These are phyloP conservation scores for Tolypocladium guangdongense DNA, from an alignment of 2,329 filamentous ascomycete genomes.

Conservation along the genomic window DNA sequence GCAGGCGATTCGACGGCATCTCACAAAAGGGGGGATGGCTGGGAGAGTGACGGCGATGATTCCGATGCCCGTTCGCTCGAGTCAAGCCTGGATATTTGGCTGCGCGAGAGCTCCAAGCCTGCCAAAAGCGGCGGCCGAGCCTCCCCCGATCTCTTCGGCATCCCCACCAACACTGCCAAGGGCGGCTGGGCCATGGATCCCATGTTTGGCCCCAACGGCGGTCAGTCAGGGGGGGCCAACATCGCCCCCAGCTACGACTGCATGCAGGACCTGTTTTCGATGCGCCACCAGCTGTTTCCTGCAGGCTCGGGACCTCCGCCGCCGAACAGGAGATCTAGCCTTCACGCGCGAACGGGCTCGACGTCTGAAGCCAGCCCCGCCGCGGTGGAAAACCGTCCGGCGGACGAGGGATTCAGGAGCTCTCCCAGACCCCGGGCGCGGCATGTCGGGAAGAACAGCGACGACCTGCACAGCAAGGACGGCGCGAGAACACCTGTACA, in stretches of 20 bases:
- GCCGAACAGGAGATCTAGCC: constrained; percentile 41
- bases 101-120: constrained; percentile 40
- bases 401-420: constrained; percentile 6
- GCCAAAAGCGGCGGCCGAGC: constrained; percentile 13
- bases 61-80: constrained; percentile 30
- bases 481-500: constrained; percentile 15
- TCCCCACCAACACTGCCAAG: constrained; percentile 28
- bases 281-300: constrained; percentile 27
- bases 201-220: constrained; percentile 29
- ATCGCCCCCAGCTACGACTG: constrained; percentile 24
- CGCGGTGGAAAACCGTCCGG: not conserved
- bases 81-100: constrained; percentile 47
- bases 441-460: constrained; percentile 16
- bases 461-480: constrained; percentile 16
- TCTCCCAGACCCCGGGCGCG: constrained; percentile 11
- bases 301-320: constrained; percentile 28
- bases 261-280: constrained; percentile 34
- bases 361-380: constrained; percentile 11
- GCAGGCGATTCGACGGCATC: constrained; percentile 35
- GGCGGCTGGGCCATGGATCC: constrained; percentile 35
- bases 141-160: constrained; percentile 45
- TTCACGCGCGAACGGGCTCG: constrained; percentile 34
- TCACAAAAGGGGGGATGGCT: constrained; percentile 26
- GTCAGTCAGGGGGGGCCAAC: constrained; percentile 11
- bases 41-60: constrained; percentile 33